Evolutionary conservation across 1,284 basidiomycete species (phyloP), one percentile per base, ranked within the genome.

Genomic region (Gastroboletus turbinatus): DNA sequence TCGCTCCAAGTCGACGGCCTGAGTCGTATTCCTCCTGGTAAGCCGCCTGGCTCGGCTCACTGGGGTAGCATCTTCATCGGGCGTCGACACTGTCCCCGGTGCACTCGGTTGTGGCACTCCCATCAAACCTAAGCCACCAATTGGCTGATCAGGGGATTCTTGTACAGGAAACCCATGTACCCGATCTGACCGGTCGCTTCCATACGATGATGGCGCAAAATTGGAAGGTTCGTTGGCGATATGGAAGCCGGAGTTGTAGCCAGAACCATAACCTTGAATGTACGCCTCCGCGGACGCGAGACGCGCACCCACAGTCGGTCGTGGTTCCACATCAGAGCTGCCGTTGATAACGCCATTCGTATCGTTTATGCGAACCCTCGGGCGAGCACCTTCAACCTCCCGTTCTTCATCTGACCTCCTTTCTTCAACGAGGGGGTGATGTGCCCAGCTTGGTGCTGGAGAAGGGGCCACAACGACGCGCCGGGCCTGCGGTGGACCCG

Each of bases 391-490:
- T 29, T 32, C 47, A 30, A 27, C 50, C 13, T 71, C 68, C 30
- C 57, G 53, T 51, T 73, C 71, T 7, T 73, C 68, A 19, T 73
- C 69, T n/a, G 68, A 70, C 33, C 63, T 52, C 35, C 61, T 59
- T 32, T 59, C 71, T 52, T 72, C 68, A 9, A 72, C 59, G 11
- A 72, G 56, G 0, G 71, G 69, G 3, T 58, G 67, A 27, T 67
- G 42, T 25, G 71, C 67, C 68, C 68, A 69, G 27, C 60, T 72
- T 9, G 71, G 71, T 13, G 68, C 59, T 8, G 68, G 64, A 19
- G 67, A 66, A 21, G 60, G 49, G 1, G 60, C 48, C 8, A 50
- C 29, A n/a, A 60, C 44, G 23, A 52, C 50, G 4, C 55, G 58
- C n/a, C 49, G 54, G 4, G 54, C 46, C 13, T 50, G 55, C 5